phyloP scores from a whole-genome alignment of 495 filamentous ascomycete species.

The Entonaema liquescens region DNA sequence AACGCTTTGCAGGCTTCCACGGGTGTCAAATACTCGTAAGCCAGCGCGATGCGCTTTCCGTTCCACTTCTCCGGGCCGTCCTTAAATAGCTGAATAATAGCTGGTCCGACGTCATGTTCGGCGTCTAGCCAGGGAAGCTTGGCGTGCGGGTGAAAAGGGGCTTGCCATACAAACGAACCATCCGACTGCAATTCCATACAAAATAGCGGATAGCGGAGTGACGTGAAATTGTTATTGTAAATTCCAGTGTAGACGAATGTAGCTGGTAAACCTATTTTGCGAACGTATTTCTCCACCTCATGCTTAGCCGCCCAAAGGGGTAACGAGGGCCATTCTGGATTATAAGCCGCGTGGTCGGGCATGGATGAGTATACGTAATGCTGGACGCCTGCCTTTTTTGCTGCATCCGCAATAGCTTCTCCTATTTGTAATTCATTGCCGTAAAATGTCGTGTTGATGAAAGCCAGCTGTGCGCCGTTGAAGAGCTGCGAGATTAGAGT shows the following conservation, averaged over 20 bases:
- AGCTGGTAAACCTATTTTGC: constrained; percentile 80
- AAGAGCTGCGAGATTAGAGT: constrained; percentile 80
- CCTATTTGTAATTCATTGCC: constrained; percentile 93
- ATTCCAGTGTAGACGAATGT: constrained; percentile 97
- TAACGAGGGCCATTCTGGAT: constrained; percentile 73
- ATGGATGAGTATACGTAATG: constrained; percentile 97
- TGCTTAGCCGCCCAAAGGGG: constrained; percentile 94
- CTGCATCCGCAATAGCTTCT: constrained; percentile 84
- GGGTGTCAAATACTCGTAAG: constrained; percentile 90
- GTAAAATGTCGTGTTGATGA: constrained; percentile 98
- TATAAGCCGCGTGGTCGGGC: constrained; percentile 88
- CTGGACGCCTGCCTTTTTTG: constrained; percentile 81
- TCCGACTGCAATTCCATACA: constrained; percentile 87
- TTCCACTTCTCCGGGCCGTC: constrained; percentile 89
- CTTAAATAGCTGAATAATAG: constrained; percentile 94
- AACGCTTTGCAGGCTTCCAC: constrained; percentile 83
- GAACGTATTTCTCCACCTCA: constrained; percentile 88
- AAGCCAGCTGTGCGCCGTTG: constrained; percentile 82
- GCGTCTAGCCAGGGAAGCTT: constrained; percentile 96
- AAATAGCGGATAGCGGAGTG: constrained; percentile 89
- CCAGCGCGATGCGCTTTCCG: constrained; percentile 88
- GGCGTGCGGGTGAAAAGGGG: constrained; percentile 88
- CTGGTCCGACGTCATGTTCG: constrained; percentile 96
- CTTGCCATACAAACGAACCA: constrained; percentile 91
- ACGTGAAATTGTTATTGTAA: constrained; percentile 99